Evolutionary conservation across 495 filamentous ascomycete species (phyloP), one percentile per base, ranked within the genome.

Genomic region (Aspergillus olivimuriae): DNA sequence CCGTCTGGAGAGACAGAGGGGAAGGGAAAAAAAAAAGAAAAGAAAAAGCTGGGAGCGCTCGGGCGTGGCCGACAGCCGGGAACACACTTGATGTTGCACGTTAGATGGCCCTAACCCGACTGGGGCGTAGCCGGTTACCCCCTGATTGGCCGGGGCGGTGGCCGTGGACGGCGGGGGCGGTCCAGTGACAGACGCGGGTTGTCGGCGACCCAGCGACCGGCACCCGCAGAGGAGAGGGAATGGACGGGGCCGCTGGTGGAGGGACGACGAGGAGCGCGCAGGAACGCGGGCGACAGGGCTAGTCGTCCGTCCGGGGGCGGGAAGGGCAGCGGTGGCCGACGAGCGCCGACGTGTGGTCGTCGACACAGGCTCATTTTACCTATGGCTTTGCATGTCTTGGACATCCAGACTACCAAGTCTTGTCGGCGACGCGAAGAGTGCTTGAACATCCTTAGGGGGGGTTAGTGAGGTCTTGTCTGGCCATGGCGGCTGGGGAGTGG

Each of bases 331-430:
- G n/a, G n/a, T n/a, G n/a, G n/a, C n/a, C n/a, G n/a, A n/a, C n/a
- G n/a, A n/a, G n/a, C n/a, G n/a, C n/a, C 19, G 33, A 16, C 11
- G 24, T n/a, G 35, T 4, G 2, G 44, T 40, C 39, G 45, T 47
- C 34, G 10, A 43, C 12, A 39, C 9, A 43, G 34, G 14, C 18
- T 43, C 33, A 20, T 43, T 36, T 43, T 48, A 33, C 31, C 14
- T 22, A 20, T 15, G 22, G 10, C 31, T 43, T 43, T 36, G 46
- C 34, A 32, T 48, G 39, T 39, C 40, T 43, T 43, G 40, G 41
- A 3, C 7, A 18, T 4, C 31, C 24, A 14, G 12, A 21, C 20
- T 34, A 21, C 17, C 16, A 33, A 32, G 31, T 19, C 32, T 44
- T 44, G n/a, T 23, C 15, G 8, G 8, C 33, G 34, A 21, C 44